Percentiles rank a stretch among this genome's conserved stretches.
Evolutionary conservation across 2,329 filamentous ascomycete genomes (phyloP).

Genomic region (Fusarium falciforme): DNA sequence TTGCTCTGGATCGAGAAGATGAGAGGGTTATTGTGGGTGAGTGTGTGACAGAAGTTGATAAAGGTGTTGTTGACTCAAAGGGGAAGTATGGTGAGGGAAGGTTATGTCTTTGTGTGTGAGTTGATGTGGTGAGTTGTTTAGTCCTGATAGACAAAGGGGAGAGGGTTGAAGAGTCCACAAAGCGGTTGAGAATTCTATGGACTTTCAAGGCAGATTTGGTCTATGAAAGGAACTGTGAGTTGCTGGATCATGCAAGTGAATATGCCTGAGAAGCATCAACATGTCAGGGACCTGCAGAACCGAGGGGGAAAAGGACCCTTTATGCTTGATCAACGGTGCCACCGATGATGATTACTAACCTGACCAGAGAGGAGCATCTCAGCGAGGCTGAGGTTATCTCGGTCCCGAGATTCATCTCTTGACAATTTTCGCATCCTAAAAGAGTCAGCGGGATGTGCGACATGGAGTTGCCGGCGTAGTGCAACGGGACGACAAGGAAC

Average conservation of each 20-base stretch:
- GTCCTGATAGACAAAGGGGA: background rate
- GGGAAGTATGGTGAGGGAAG: background rate
- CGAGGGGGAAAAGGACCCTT: slow-evolving; percentile 13
- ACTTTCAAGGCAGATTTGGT: background rate
- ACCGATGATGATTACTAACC: slow-evolving; percentile 2
- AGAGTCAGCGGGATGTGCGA: background rate
- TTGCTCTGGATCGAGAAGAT: background rate
- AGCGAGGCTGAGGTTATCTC: background rate
- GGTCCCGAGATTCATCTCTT: background rate
- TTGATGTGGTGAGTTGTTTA: background rate
- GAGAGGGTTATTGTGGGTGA: background rate
- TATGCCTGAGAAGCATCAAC: background rate
- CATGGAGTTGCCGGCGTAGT: background rate
- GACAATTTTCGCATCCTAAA: background rate
- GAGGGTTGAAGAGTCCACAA: background rate
- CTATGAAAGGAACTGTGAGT: background rate
- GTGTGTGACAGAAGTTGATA: background rate
- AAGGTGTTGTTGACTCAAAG: background rate
- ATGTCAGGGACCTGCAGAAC: background rate
- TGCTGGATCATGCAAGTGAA: background rate
- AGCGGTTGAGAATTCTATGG: background rate
- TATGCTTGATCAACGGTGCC: slow-evolving; percentile 22
- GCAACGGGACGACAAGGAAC: background rate
- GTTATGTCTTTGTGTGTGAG: background rate
- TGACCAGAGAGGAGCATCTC: background rate